Evolutionary conservation across 2,329 filamentous ascomycete species (phyloP).

Genomic region (Penicillium sp.): DNA sequence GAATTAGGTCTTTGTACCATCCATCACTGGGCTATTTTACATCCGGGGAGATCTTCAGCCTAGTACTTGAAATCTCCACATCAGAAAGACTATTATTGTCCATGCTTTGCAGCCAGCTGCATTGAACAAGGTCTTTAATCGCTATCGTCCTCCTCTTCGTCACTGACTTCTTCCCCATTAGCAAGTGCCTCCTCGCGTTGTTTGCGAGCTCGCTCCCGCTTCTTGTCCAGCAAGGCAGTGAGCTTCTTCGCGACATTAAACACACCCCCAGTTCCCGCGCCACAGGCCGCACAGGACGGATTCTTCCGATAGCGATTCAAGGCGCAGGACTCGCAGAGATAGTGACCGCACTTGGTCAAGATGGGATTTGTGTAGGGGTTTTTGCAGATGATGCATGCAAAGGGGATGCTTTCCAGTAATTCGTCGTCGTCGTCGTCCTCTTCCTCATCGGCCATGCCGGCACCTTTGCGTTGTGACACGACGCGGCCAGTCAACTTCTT

Average conservation of each 20-base stretch:
- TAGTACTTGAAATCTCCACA: neutral
- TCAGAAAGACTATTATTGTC: neutral
- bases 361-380: slow-evolving; percentile 75
- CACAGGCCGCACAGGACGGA: slow-evolving; percentile 82
- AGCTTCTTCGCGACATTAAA: slow-evolving; percentile 86
- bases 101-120: slow-evolving; percentile 11
- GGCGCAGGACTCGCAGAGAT: slow-evolving; percentile 91
- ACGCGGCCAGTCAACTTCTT: slow-evolving; percentile 46
- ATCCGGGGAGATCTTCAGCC: neutral
- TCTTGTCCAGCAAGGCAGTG: slow-evolving; percentile 73
- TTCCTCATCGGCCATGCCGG: slow-evolving; percentile 49
- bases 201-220: slow-evolving; percentile 57
- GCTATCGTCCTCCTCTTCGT: slow-evolving; percentile 40
- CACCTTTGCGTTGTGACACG: slow-evolving; percentile 46
- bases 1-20: neutral
- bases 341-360: slow-evolving; percentile 87
- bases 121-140: slow-evolving; percentile 3
- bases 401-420: slow-evolving; percentile 79
- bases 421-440: slow-evolving; percentile 63
- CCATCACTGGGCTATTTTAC: neutral
- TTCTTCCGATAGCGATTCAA: slow-evolving; percentile 82
- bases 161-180: slow-evolving; percentile 51
- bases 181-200: slow-evolving; percentile 53
- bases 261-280: slow-evolving; percentile 78
- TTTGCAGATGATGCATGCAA: slow-evolving; percentile 84